Conservation (phyloP, 2,329 filamentous ascomycete species). For the Penicillium janthinellum region DNA sequence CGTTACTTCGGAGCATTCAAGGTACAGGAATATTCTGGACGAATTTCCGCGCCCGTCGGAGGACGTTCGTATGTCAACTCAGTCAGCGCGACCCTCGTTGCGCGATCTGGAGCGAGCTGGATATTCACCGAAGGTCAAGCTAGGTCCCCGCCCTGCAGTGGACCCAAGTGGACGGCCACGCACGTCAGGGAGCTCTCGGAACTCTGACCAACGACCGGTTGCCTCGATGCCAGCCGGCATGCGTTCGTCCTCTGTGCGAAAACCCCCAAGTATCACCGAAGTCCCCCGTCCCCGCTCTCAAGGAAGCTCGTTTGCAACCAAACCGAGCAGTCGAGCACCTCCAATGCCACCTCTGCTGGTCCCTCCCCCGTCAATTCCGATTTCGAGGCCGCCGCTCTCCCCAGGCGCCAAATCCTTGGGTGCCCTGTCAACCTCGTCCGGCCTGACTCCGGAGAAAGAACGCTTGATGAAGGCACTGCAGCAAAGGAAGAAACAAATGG, state of each 20-base stretch:
- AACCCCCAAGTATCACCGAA: slow-evolving; percentile 55
- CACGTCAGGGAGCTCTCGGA: slow-evolving; percentile 53
- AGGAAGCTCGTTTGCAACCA: slow-evolving; percentile 36
- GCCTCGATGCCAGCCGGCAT: slow-evolving; percentile 80
- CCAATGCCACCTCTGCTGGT: slow-evolving; percentile 44
- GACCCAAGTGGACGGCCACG: slow-evolving; percentile 63
- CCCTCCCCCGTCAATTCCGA: slow-evolving; percentile 39
- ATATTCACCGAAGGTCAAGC: slow-evolving; percentile 70
- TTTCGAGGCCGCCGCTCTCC: slow-evolving; percentile 39
- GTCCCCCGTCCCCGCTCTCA: slow-evolving; percentile 49
- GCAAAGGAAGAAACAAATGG: slow-evolving; percentile 78
- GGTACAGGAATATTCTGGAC: slow-evolving; percentile 34
- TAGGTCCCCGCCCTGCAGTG: slow-evolving; percentile 79
- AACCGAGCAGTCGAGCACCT: slow-evolving; percentile 34
- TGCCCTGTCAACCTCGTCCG: slow-evolving; percentile 47
- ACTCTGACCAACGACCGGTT: slow-evolving; percentile 65
- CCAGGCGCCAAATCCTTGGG: slow-evolving; percentile 48
- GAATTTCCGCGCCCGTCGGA: slow-evolving; percentile 39
- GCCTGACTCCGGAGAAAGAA: slow-evolving; percentile 86
- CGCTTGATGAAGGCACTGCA: slow-evolving; percentile 93
- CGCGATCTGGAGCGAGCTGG: slow-evolving; percentile 47
- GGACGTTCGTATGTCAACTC: slow-evolving; percentile 42
- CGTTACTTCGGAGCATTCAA: slow-evolving; percentile 27
- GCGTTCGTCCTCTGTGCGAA: slow-evolving; percentile 59
- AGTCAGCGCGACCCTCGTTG: slow-evolving; percentile 48